Conservation (phyloP, 768 basidiomycete genomes). For the Clitopilus hobsonii region DNA sequence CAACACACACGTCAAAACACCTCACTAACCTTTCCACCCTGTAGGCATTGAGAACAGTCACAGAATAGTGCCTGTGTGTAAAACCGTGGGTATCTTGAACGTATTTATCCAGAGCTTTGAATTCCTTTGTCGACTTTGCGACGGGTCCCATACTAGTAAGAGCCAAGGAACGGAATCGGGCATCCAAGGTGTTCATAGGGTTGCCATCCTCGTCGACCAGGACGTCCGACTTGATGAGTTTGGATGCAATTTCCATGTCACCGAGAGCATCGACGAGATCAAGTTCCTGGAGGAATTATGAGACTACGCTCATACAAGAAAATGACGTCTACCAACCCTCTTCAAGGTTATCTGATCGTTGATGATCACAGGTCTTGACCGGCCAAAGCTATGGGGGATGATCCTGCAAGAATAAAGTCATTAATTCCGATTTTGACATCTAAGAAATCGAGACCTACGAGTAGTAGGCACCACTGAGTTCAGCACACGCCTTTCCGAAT, state of each 20-base stretch:
- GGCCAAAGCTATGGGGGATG: slow-evolving; percentile 61
- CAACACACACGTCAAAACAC: background rate
- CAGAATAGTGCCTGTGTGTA: slow-evolving; percentile 44
- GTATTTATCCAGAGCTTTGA: slow-evolving; percentile 41
- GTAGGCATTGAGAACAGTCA: slow-evolving; percentile 43
- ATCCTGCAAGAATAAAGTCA: slow-evolving; percentile 27
- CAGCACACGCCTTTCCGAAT: slow-evolving; percentile 33
- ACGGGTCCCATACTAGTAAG: slow-evolving; percentile 51
- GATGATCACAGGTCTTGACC: slow-evolving; percentile 42
- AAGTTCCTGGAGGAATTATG: slow-evolving; percentile 45
- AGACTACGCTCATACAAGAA: too few species aligned
- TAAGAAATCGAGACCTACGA: slow-evolving; percentile 32
- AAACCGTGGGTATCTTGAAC: slow-evolving; percentile 50
- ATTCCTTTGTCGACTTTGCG: slow-evolving; percentile 34
- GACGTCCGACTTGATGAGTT: slow-evolving; percentile 40
- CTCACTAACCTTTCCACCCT: slow-evolving; percentile 44
- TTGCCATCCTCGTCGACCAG: slow-evolving; percentile 38
- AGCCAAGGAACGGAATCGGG: slow-evolving; percentile 46
- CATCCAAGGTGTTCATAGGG: slow-evolving; percentile 51
- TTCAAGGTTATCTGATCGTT: slow-evolving; percentile 31
- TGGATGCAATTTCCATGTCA: slow-evolving; percentile 62
- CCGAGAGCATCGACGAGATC: slow-evolving; percentile 62
- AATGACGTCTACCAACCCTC: slow-evolving; percentile 27
- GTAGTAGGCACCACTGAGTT: slow-evolving; percentile 50
- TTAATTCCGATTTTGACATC: background rate